These are phyloP conservation scores for Aspergillus persii DNA, from an alignment of 2,329 filamentous ascomycete species.

Conservation along the genomic window DNA sequence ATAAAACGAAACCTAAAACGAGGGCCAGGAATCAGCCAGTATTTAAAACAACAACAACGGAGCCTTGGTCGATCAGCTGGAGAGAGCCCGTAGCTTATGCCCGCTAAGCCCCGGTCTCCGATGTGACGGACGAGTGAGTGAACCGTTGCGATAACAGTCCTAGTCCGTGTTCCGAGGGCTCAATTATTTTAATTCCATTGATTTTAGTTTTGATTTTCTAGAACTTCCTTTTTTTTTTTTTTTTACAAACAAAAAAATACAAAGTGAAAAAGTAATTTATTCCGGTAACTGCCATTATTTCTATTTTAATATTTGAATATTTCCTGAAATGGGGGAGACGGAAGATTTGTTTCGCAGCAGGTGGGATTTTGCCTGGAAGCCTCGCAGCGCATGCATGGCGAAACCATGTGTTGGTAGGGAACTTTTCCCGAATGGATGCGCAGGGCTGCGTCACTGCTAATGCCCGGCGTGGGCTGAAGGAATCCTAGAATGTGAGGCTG, in stretches of 20 bases:
- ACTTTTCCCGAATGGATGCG: slow-evolving; percentile 22
- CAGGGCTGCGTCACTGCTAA: slow-evolving; percentile 24
- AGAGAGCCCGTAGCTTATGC: slow-evolving; percentile 16
- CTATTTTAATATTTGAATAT: not conserved
- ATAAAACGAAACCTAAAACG: slow-evolving; percentile 6
- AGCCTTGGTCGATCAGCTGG: slow-evolving; percentile 20
- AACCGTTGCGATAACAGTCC: slow-evolving; percentile 22
- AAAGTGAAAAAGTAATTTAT: too few relatives aligned
- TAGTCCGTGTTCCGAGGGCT: slow-evolving; percentile 19
- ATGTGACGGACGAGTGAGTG: slow-evolving; percentile 14
- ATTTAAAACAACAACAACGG: slow-evolving; percentile 18
- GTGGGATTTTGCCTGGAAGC: slow-evolving; percentile 2
- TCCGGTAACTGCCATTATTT: not conserved
- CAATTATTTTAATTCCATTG: slow-evolving; percentile 5
- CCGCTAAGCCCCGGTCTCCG: slow-evolving; percentile 23
- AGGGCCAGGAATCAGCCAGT: slow-evolving; percentile 13
- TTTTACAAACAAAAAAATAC: not conserved
- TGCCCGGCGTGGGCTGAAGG: slow-evolving; percentile 9
- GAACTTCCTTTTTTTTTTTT: not conserved
- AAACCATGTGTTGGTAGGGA: slow-evolving; percentile 25
- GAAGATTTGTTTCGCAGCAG: not conserved
- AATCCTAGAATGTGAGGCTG: slow-evolving; percentile 19
- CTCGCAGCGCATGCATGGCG: slow-evolving; percentile 17
- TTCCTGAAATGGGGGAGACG: not conserved
- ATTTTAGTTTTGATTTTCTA: not conserved